Evolutionary conservation across 306 rosid species (phyloP).

Genomic region (Trifolium repens): DNA sequence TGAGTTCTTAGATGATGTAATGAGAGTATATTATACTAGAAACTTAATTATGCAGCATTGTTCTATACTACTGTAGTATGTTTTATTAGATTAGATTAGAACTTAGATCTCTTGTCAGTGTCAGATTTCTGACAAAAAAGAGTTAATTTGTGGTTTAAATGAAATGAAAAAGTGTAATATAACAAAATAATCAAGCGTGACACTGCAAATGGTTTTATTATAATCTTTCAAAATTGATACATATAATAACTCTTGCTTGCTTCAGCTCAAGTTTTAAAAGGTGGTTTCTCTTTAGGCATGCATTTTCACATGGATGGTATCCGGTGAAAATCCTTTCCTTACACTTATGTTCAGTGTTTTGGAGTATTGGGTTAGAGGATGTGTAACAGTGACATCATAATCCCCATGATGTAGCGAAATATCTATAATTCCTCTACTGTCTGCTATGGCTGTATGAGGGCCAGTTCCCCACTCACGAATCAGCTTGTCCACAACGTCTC

Average conservation of each 20-base stretch:
- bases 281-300: slow-evolving; percentile 34
- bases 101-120: slow-evolving; percentile 26
- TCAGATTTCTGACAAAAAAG: slow-evolving; percentile 33
- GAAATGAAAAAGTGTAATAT: neutral
- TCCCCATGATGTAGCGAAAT: slow-evolving; percentile 75
- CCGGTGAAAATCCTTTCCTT: slow-evolving; percentile 44
- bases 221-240: slow-evolving; percentile 13
- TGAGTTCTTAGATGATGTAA: slow-evolving; percentile 34
- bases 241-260: slow-evolving; percentile 14
- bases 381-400: slow-evolving; percentile 61
- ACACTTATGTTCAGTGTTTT: slow-evolving; percentile 51
- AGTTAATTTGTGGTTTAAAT: slow-evolving; percentile 23
- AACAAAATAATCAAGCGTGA: slow-evolving; percentile 21
- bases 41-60: slow-evolving; percentile 21
- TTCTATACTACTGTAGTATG: slow-evolving; percentile 12
- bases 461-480: slow-evolving; percentile 64
- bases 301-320: slow-evolving; percentile 50
- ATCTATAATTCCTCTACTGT: slow-evolving; percentile 56
- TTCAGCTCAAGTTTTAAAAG: neutral
- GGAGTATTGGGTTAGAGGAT: slow-evolving; percentile 52
- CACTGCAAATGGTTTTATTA: slow-evolving; percentile 25
- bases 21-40: slow-evolving; percentile 38
- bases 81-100: neutral
- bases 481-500: slow-evolving; percentile 81
- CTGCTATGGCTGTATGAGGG: slow-evolving; percentile 47